Percentiles rank a stretch among this genome's conserved stretches.
These are phyloP conservation scores for Puccinia coronata DNA, from an alignment of 1,284 basidiomycete genomes.

Conservation along the genomic window DNA sequence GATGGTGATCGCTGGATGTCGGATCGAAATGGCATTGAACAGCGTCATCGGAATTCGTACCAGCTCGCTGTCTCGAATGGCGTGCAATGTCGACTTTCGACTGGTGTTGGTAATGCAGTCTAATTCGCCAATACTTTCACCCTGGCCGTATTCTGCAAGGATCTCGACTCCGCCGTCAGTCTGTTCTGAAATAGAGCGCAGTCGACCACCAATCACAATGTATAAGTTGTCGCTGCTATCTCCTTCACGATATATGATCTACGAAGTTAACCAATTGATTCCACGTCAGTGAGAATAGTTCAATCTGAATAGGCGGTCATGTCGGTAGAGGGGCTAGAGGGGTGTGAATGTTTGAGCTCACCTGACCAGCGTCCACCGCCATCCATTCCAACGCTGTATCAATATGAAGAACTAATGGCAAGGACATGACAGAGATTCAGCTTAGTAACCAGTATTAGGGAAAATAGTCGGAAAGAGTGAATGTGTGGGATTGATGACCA, in stretches of 20 bases:
- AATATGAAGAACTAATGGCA: slow-evolving; percentile 80
- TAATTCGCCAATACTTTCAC: slow-evolving; percentile 71
- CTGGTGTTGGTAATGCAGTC: slow-evolving; percentile 94
- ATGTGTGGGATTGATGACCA: slow-evolving; percentile 50
- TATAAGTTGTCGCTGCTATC: slow-evolving; percentile 93
- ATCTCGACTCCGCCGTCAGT: slow-evolving; percentile 73
- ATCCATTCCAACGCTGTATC: slow-evolving; percentile 98
- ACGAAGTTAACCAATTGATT: not conserved
- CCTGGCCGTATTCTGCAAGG: slow-evolving; percentile 90
- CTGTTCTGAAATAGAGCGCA: slow-evolving; percentile 72
- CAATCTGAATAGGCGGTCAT: slow-evolving; percentile 2
- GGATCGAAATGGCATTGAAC: slow-evolving; percentile 80
- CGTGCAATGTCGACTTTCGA: slow-evolving; percentile 87
- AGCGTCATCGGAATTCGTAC: slow-evolving; percentile 95
- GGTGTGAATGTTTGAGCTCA: slow-evolving; percentile 46
- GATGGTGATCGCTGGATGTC: slow-evolving; percentile 91
- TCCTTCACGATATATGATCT: slow-evolving; percentile 85
- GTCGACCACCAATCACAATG: slow-evolving; percentile 95
- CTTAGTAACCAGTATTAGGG: not conserved
- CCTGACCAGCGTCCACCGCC: slow-evolving; percentile 86
- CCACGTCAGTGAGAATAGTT: not conserved
- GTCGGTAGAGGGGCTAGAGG: slow-evolving; percentile 10
- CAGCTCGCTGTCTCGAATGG: slow-evolving; percentile 97
- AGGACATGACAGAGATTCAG: slow-evolving; percentile 33
- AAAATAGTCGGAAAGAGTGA: slow-evolving; percentile 5